Evolutionary conservation across 495 filamentous ascomycete genomes (phyloP), one percentile per base, ranked within the genome.

Genomic region (Geopyxis carbonaria): DNA sequence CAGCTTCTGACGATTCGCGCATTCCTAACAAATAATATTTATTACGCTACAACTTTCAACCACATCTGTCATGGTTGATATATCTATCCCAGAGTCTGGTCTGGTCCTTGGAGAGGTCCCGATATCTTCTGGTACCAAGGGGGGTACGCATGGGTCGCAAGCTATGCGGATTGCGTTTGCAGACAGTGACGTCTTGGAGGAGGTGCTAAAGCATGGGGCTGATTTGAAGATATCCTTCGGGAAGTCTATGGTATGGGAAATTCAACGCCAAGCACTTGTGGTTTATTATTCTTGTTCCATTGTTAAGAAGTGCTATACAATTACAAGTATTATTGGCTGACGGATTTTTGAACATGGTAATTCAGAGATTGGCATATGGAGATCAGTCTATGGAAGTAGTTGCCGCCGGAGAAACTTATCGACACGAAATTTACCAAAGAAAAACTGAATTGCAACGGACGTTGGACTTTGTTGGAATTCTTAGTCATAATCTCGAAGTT

Each of bases 141-240:
- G n/a, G n/a, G n/a, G n/a, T n/a, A n/a, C n/a, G n/a, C 36, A 39
- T 5, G 24, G 33, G 5, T 22, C 55, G 24, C 71, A 75, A 53
- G 64, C 68, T 33, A 69, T 75, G 64, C 65, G 71, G 48, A 47
- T 75, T 46, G 65, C 68, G 30, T 59, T 75, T 32, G 58, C 58
- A 28, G 65, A 69, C 50, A 61, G 48, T 41, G 62, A 64, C 22
- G 55, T 75, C 23, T 62, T 73, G 30, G 61, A 66, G 39, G 62
- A 57, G 36, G 60, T 72, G 32, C 61, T 64, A 30, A 59, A 55
- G 47, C 47, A 65, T 46, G 62, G 66, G 40, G 61, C 64, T 38
- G 67, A 61, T 30, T 24, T 64, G 39, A 59, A 58, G 42, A 46
- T 63, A 43, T 58, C 60, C 27, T 64, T 63, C 40, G 61, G 61